Percentiles rank a stretch among this genome's conserved stretches.
Conservation (phyloP, 2,329 filamentous ascomycete genomes). For the Scedosporium dehoogii region DNA sequence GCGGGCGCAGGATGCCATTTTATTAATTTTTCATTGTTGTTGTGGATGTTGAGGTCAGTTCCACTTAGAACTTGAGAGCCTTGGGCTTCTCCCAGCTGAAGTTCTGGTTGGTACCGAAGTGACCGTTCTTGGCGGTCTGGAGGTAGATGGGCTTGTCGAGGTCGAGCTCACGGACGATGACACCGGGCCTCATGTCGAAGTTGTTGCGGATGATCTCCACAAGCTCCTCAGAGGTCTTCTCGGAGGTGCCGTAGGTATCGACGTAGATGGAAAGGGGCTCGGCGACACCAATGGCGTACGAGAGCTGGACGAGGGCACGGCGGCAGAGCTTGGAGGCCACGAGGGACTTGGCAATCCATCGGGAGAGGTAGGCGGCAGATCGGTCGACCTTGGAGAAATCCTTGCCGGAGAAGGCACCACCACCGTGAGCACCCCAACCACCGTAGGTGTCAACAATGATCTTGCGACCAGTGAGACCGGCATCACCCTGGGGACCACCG, state of each 20-base stretch:
- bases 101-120: conserved; percentile 93
- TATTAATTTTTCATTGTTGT: conserved; percentile 3
- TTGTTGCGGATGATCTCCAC: conserved; percentile 90
- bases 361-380: conserved; percentile 91
- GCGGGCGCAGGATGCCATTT: background rate
- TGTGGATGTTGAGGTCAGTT: background rate
- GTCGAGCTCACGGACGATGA: conserved; percentile 96
- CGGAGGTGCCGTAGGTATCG: conserved; percentile 91
- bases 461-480: conserved; percentile 96
- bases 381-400: conserved; percentile 99
- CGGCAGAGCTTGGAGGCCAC: conserved; percentile 82
- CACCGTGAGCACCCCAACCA: conserved; percentile 98
- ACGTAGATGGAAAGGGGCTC: conserved; percentile 98
- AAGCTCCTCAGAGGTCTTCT: conserved; percentile 82
- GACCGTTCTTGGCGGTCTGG: conserved; percentile 98
- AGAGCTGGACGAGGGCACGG: conserved; percentile 92
- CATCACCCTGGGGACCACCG: conserved; percentile 96
- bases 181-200: conserved; percentile 96
- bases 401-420: conserved; percentile 99
- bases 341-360: conserved; percentile 99
- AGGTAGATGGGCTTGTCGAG: conserved; percentile 94
- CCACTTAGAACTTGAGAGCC: conserved; percentile 73
- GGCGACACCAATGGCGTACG: conserved; percentile 97
- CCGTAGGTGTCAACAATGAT: conserved; percentile 99
- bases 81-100: conserved; percentile 99